Evolutionary conservation across 78 protist genomes (phyloP), one percentile per base, ranked within the genome.

Genomic region (Planoprotostelium fungivorum): DNA sequence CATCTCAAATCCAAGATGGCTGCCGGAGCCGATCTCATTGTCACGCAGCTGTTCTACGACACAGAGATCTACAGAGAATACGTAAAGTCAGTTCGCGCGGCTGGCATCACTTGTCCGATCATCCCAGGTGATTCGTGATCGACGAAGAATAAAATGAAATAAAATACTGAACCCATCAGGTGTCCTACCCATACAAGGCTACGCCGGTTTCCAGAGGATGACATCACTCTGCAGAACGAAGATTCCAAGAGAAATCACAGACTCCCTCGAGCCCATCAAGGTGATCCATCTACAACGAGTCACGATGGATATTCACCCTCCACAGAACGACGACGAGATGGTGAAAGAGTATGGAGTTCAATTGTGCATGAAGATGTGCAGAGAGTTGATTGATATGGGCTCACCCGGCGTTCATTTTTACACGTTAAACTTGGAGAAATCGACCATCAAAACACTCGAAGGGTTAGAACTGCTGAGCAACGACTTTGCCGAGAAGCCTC

Each of bases 21-120:
- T 31, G 98, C 98, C 0, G 99, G 99, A 25, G 99, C 99, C 9
- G 99, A 98, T 83, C 34, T 92, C 86, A 92, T 98, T 90, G 94
- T 98, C 93, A 98, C 99, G 5, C 99, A 98, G 93, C 91, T 98
- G 31, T 97, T 98, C 88, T 97, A 95, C 90, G 99, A 98, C 38
- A 88, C 88, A 28, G 96, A 93, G 36, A 85, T 91, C 37, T 97
- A 94, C 93, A 16, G 38, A 1, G 38, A 90, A 16, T 97, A 88
- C 35, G 94, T 88, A 1, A 29, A 63, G 5, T 92, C 90, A 84
- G 96, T 98, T 92, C 38, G 96, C n/a, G 95, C 29, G 0, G 36
- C 84, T 37, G 98, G 99, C 34, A 99, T 99, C 93, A 94, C 35
- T 0, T 84, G 85, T 28, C 99, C 99, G 63, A 97, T 99, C 87